These are phyloP conservation scores for Pulicaria dysenterica DNA, from an alignment of 129 eudicot species.

Conservation along the genomic window DNA sequence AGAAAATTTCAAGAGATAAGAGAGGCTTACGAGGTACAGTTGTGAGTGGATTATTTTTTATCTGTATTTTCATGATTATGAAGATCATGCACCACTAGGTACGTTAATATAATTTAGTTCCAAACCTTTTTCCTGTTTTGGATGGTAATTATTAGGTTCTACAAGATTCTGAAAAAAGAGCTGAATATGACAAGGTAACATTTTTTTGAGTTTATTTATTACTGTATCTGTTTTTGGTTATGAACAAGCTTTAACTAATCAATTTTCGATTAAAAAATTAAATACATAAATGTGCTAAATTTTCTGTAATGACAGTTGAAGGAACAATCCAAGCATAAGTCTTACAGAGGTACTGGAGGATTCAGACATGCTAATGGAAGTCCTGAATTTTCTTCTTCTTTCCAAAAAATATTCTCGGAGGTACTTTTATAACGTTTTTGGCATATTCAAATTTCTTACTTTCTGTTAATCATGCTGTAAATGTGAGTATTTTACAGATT, in stretches of 20 bases:
- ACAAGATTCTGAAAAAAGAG: constrained; percentile 75
- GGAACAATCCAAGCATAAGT: constrained; percentile 37
- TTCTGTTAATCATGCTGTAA: constrained; percentile 10
- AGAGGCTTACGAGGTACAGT: constrained; percentile 91
- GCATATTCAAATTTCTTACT: constrained; percentile 14
- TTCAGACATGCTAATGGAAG: constrained; percentile 51
- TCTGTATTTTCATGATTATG: background rate
- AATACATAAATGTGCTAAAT: constrained; percentile 7
- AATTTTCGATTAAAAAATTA: constrained; percentile 19
- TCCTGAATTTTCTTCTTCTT: constrained; percentile 70
- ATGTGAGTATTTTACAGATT: constrained; percentile 49
- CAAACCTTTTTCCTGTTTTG: constrained; percentile 18
- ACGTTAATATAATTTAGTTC: constrained; percentile 5
- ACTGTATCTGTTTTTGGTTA: constrained; percentile 12
- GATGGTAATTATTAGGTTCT: constrained; percentile 59
- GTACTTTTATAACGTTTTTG: constrained; percentile 39
- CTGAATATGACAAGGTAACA: constrained; percentile 80
- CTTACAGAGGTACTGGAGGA: constrained; percentile 43
- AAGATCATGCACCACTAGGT: constrained; percentile 14
- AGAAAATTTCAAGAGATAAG: constrained; percentile 94
- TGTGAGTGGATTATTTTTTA: background rate
- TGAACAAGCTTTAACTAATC: background rate
- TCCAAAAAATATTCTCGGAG: constrained; percentile 90
- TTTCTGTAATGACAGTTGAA: constrained; percentile 37
- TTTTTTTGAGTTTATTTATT: constrained; percentile 21